These are phyloP conservation scores for Penstemon newberryi DNA, from an alignment of 257 asterid species.

Conservation along the genomic window DNA sequence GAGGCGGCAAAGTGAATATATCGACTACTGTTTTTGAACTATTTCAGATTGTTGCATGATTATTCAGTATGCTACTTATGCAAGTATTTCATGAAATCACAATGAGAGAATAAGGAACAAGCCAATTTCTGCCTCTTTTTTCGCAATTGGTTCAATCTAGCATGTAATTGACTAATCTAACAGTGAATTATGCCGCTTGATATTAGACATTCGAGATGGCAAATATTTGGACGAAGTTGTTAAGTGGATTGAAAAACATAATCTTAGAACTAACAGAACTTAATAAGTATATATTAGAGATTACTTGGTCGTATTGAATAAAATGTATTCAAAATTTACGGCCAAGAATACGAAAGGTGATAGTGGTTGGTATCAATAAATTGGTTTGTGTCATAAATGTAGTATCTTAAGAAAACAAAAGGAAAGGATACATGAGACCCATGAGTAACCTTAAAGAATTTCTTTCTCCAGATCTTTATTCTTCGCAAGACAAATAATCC, in stretches of 20 bases:
- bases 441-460: neutral
- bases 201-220: neutral
- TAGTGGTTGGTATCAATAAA: neutral
- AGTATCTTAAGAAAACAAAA: neutral
- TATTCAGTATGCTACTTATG: too few relatives aligned
- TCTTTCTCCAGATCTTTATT: slow-evolving; percentile 18
- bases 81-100: too few relatives aligned
- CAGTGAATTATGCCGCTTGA: too few relatives aligned
- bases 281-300: neutral
- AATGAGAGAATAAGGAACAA: too few relatives aligned
- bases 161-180: too few relatives aligned
- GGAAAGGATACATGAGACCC: neutral
- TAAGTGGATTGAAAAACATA: neutral
- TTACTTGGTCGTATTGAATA: neutral
- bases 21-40: too few relatives aligned
- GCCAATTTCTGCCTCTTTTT: too few relatives aligned
- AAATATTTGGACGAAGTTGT: neutral
- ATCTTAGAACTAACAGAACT: neutral
- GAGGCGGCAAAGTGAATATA: slow-evolving; percentile 18
- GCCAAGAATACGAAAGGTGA: slow-evolving; percentile 6
- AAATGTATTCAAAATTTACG: neutral
- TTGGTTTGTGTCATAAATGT: neutral
- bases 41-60: too few relatives aligned
- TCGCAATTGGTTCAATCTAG: too few relatives aligned
- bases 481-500: neutral